Evolutionary conservation across 2,329 filamentous ascomycete species (phyloP).

Genomic region (Cercospora sojina): DNA sequence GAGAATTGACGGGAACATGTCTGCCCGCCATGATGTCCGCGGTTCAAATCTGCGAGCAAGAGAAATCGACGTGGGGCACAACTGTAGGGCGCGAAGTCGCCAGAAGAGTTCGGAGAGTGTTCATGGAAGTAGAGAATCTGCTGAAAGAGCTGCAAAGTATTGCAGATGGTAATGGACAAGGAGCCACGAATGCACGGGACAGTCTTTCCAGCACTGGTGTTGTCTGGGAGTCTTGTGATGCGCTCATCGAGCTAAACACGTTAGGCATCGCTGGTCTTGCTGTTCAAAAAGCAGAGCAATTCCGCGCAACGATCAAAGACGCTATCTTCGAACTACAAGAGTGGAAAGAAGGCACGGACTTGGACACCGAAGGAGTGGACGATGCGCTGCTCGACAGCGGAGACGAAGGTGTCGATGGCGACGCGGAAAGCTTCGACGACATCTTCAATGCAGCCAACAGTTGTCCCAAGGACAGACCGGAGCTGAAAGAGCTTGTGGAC

Average conservation of each 20-base stretch:
- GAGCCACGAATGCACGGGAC: constrained; percentile 38
- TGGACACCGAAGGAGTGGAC: constrained; percentile 41
- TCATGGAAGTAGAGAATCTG: constrained; percentile 63
- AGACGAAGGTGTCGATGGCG: constrained; percentile 42
- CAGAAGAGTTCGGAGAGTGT: constrained; percentile 57
- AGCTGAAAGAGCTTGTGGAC: constrained; percentile 67
- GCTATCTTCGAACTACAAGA: constrained; percentile 82
- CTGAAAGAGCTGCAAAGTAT: constrained; percentile 60
- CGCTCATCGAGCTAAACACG: constrained; percentile 61
- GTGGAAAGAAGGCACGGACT: constrained; percentile 68
- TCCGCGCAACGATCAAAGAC: constrained; percentile 73
- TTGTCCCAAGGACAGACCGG: constrained; percentile 64
- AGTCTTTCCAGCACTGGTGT: constrained; percentile 67
- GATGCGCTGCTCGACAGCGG: constrained; percentile 41
- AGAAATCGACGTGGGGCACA: constrained; percentile 56
- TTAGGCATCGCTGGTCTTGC: constrained; percentile 70
- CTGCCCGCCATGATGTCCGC: constrained; percentile 73
- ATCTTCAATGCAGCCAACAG: constrained; percentile 62
- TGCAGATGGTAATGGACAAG: constrained; percentile 45
- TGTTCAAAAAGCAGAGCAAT: constrained; percentile 69
- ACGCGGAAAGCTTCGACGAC: constrained; percentile 60
- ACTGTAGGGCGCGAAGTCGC: constrained; percentile 65
- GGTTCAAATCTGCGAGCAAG: constrained; percentile 62
- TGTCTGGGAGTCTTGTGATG: constrained; percentile 81
- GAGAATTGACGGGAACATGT: constrained; percentile 69